Conservation (phyloP, 768 basidiomycete genomes). For the Kockovaella imperatae region DNA sequence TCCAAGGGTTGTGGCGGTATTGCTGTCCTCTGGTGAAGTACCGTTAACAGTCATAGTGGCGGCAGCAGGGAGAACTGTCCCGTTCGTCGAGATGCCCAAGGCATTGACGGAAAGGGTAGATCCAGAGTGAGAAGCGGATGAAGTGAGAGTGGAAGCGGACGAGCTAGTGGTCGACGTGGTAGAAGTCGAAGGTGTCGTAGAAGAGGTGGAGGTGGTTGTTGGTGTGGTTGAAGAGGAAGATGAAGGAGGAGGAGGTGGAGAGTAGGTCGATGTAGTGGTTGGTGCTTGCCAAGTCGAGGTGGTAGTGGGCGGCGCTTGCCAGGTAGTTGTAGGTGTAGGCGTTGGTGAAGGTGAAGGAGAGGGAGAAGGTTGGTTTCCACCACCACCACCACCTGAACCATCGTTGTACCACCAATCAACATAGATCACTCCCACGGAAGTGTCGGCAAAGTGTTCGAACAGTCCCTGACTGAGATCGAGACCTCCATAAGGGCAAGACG, state of each 20-base stretch:
- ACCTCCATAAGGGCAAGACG: slow-evolving; percentile 58
- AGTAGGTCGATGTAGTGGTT: slow-evolving; percentile 10
- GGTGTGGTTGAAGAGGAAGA: slow-evolving; percentile 5
- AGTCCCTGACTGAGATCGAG: slow-evolving; percentile 64
- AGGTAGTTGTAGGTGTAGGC: slow-evolving; percentile 26
- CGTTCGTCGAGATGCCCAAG: neutral
- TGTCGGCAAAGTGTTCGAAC: slow-evolving; percentile 55
- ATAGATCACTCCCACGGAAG: slow-evolving; percentile 53
- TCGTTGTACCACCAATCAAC: slow-evolving; percentile 57
- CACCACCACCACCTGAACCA: slow-evolving; percentile 18
- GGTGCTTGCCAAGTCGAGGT: slow-evolving; percentile 9
- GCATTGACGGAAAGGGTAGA: neutral
- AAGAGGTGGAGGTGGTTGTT: neutral
- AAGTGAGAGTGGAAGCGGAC: neutral
- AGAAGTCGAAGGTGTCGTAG: neutral
- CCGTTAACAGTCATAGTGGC: neutral
- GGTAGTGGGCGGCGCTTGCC: neutral
- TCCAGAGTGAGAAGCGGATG: neutral
- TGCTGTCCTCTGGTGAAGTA: neutral
- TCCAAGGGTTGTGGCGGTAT: neutral
- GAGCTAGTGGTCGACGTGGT: neutral
- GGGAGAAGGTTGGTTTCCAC: neutral
- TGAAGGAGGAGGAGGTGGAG: slow-evolving; percentile 47
- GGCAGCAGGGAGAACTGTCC: neutral
- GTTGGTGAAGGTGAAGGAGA: slow-evolving; percentile 2